These are phyloP conservation scores for Sphagnum fallax DNA, from an alignment of 228 moss, liverwort and hornwort genomes.

Conservation along the genomic window DNA sequence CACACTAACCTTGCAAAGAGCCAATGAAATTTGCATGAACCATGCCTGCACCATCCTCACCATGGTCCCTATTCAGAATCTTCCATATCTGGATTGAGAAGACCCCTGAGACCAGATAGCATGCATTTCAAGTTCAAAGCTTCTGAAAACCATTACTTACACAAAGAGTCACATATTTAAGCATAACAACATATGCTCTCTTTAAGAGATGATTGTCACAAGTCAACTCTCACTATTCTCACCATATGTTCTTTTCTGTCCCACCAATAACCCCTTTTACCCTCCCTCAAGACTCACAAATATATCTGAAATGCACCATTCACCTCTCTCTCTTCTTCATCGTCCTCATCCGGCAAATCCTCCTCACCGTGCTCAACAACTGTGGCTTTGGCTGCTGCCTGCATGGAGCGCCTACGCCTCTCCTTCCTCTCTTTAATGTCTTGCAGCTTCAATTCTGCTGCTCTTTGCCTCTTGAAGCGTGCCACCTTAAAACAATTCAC, in stretches of 20 bases:
- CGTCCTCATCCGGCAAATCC: slow-evolving; percentile 77
- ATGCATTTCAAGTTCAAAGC: too few species aligned
- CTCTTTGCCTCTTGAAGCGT: slow-evolving; percentile 89
- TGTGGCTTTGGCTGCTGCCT: slow-evolving; percentile 77
- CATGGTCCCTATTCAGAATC: not conserved
- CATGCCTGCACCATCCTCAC: slow-evolving; percentile 53
- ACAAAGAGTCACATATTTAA: too few species aligned
- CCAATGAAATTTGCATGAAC: slow-evolving; percentile 72
- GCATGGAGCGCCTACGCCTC: slow-evolving; percentile 79
- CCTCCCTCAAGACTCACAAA: too few species aligned
- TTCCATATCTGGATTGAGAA: too few species aligned
- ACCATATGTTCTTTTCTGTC: too few species aligned
- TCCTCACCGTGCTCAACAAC: slow-evolving; percentile 75
- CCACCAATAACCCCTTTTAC: too few species aligned
- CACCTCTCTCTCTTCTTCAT: slow-evolving; percentile 90
- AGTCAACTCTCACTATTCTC: too few species aligned
- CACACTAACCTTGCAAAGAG: slow-evolving; percentile 76
- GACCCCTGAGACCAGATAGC: too few species aligned
- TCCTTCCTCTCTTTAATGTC: slow-evolving; percentile 91
- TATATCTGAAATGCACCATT: not conserved
- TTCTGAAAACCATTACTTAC: too few species aligned
- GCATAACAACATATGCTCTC: too few species aligned
- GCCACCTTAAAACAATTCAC: slow-evolving; percentile 41
- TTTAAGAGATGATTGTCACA: too few species aligned
- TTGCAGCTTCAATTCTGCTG: slow-evolving; percentile 83